Base-by-base conservation (phyloP, 2,329 filamentous ascomycete genomes). In the Aspergillus floridensis region DNA sequence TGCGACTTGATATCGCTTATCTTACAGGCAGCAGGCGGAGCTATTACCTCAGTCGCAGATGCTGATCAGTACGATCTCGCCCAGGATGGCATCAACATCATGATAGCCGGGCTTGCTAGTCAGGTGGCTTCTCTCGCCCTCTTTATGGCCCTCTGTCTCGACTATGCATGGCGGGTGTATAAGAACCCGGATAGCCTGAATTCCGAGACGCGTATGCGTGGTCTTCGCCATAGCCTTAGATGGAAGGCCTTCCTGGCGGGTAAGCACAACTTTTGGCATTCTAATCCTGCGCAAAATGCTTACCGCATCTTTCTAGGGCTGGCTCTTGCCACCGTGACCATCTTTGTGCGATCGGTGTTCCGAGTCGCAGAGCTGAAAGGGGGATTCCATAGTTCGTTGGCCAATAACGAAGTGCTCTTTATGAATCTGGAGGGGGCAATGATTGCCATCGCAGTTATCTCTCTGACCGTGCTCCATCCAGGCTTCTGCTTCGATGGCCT, bases 1-100 rank as follows among this genome's bases (percentile, higher is more conserved):
- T 85, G 81, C 73, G 84, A 86, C 69, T 66, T 85, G 49, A 58
- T 84, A 60, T 84, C 83, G 10, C 78, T 86, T 2, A 64, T 84
- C 47, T 75, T 86, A 2, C 84, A 87, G 66, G 82, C 81, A 16
- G 74, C 76, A 0, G 84, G 84, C 52, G 84, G 83, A 21, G 82
- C 74, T 50, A 66, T 85, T 50, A 78, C 80, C 32, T 74, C 78
- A 14, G 67, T 75, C 24, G 21, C 74, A 35, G 32, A 35, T 35
- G 32, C 32, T 1, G 32, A 35, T 14, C 32, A 35, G 14, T 56
- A 22, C 10, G 31, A 56, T 16, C 38, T 44, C 4, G 46, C 46
- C 24, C 53, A 56, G 46, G 44, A 49, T 31, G 53, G 53, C 6
- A 56, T 56, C 79, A 58, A 61, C 26, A 59, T 62, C 53, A 62